A percentile compares a stretch with the other conserved stretches of the same genome.
phyloP scores from a whole-genome alignment of 2,329 filamentous ascomycete genomes.

The Botrytis byssoidea region DNA sequence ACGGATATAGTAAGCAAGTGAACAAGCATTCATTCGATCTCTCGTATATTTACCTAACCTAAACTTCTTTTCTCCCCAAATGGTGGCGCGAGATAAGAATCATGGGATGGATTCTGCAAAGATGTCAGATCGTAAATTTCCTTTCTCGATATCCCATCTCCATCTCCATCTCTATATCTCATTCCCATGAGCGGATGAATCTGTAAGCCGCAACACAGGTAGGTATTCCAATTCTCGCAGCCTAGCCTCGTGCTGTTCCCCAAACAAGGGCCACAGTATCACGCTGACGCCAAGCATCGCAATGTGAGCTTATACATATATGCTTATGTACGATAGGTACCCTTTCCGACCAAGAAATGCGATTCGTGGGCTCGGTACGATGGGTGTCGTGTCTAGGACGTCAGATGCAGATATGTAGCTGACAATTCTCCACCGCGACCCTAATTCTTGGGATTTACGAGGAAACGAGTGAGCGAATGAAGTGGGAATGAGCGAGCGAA shows the following conservation, averaged over 20 bases:
- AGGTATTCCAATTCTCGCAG: background rate
- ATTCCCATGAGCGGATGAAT: background rate
- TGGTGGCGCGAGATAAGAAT: constrained; percentile 1
- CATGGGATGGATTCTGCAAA: background rate
- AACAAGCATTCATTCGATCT: background rate
- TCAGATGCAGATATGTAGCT: background rate
- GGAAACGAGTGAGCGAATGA: background rate
- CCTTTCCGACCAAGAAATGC: background rate
- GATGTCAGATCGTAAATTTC: background rate
- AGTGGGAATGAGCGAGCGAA: background rate
- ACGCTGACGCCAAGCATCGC: constrained; percentile 3
- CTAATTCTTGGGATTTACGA: constrained; percentile 7
- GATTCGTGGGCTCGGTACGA: constrained; percentile 6
- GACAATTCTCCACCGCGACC: background rate
- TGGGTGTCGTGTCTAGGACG: background rate
- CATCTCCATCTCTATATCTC: background rate
- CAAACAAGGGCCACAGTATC: background rate
- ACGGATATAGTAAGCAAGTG: background rate
- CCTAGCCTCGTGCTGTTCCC: background rate
- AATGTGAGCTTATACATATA: background rate
- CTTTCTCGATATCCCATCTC: background rate
- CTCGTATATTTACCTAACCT: background rate
- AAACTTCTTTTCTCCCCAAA: background rate
- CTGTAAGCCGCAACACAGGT: background rate
- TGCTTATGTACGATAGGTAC: background rate